phyloP scores from a whole-genome alignment of 768 basidiomycete genomes.

The Tulasnella sp. region DNA sequence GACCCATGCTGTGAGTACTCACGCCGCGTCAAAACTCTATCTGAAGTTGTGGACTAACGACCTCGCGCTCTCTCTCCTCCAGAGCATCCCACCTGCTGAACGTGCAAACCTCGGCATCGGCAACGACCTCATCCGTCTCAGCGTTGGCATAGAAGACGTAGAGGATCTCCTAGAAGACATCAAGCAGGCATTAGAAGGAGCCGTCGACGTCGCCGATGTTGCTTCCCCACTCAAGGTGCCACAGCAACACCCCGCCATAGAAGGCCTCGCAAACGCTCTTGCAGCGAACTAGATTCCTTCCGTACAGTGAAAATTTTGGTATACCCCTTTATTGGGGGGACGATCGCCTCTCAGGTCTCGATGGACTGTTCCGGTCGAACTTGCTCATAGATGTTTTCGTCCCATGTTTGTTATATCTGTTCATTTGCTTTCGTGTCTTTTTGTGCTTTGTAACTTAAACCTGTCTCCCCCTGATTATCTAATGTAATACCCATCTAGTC shows the following conservation, averaged over 20 bases:
- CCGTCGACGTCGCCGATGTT: constrained; percentile 30
- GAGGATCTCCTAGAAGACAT: constrained; percentile 77
- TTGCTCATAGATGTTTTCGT: background rate
- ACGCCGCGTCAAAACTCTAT: background rate
- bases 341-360: background rate
- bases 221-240: constrained; percentile 2
- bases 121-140: constrained; percentile 70
- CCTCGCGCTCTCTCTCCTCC: constrained; percentile 18
- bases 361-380: background rate
- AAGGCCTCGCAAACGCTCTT: background rate
- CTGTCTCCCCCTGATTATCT: too few relatives aligned
- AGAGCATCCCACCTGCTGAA: constrained; percentile 57
- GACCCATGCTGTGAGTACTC: constrained; percentile 63
- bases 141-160: constrained; percentile 83
- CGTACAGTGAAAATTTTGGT: background rate
- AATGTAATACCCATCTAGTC: too few relatives aligned
- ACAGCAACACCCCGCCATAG: background rate
- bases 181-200: constrained; percentile 55
- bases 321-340: background rate
- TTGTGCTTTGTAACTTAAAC: too few relatives aligned
- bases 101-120: constrained; percentile 69
- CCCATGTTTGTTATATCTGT: background rate
- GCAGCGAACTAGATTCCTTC: background rate
- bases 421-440: too few relatives aligned
- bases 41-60: background rate